Evolutionary conservation across 2,329 filamentous ascomycete species (phyloP), one percentile per base, ranked within the genome.

Genomic region (Biscogniauxia sp.): DNA sequence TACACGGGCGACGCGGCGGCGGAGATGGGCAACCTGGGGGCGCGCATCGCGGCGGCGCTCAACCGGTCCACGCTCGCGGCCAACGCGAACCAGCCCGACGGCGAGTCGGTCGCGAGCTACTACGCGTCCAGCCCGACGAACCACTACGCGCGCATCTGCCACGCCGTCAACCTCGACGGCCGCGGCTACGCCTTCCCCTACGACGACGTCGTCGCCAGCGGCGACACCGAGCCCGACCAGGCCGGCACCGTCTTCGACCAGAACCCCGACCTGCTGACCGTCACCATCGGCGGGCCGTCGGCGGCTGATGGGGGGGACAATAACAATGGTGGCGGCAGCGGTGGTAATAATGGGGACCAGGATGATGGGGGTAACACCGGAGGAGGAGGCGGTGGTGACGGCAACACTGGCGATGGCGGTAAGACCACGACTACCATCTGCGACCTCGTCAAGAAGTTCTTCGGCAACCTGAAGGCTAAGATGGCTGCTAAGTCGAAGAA

Each of bases 41-140:
- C 92, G 0, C 82, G 91, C n/a, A 76, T 95, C 15, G 84, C 88
- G 0, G 91, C 91, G 1, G 90, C 88, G 0, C 85, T 94, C 69
- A 92, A 93, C 75, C 83, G 91, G 20, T 87, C 84, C 37, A 93
- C 89, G 11, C 75, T 95, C 62, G 75, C 90, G 55, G 70, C 75
- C 20, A 76, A 83, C 67, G 57, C 72, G n/a, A 68, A 70, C 65
- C 86, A 84, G 75, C 86, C 84, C 15, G 78, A 83, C 58, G 77
- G 78, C 55, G 83, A 84, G 70, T 63, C 69, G 0, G 74, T 81
- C 23, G 23, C 23, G 23, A 23, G 23, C 23, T 23, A 23, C 23
- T 23, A 23, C 23, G 23, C 23, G 2, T 23, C 23, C 23, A 23
- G 23, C 23, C 23, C 23, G 2, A 89, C 87, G 51, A 90, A 91